These are phyloP conservation scores for Salix suchowensis DNA, from an alignment of 345 rosid species.

Conservation along the genomic window DNA sequence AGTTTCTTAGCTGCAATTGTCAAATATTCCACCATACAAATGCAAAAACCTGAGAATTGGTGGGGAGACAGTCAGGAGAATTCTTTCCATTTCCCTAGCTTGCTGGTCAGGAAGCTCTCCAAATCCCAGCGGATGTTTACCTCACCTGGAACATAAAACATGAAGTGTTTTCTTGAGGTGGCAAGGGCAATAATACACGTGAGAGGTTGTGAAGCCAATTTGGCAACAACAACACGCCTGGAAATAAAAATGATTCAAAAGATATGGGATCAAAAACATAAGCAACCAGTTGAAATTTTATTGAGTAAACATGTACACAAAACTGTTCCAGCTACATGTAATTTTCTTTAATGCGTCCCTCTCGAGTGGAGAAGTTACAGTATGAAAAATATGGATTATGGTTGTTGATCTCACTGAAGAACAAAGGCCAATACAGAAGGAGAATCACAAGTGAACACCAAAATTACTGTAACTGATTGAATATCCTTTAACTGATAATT, in stretches of 20 bases:
- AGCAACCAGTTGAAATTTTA: neutral
- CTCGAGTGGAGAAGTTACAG: neutral
- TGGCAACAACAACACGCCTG: neutral
- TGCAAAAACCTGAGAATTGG: neutral
- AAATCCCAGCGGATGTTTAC: neutral
- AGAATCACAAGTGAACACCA: neutral
- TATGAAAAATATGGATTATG: neutral
- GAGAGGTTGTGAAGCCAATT: neutral
- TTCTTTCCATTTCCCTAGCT: neutral
- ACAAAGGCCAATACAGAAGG: neutral
- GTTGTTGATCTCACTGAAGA: neutral
- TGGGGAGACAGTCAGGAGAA: neutral
- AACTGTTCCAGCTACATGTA: neutral
- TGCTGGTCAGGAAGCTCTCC: neutral
- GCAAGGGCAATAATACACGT: neutral
- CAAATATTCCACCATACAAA: neutral
- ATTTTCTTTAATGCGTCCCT: neutral
- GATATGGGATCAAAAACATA: neutral
- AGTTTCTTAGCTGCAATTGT: neutral
- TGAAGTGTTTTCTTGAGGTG: neutral
- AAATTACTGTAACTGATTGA: conserved; percentile 23
- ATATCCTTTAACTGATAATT: conserved; percentile 14
- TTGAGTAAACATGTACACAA: neutral
- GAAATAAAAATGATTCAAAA: neutral
- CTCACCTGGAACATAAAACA: neutral